Percentiles rank a stretch among this genome's conserved stretches.
These are phyloP conservation scores for Mucor lusitanicus DNA, from an alignment of 371 early-diverging fungal genomes.

Conservation along the genomic window DNA sequence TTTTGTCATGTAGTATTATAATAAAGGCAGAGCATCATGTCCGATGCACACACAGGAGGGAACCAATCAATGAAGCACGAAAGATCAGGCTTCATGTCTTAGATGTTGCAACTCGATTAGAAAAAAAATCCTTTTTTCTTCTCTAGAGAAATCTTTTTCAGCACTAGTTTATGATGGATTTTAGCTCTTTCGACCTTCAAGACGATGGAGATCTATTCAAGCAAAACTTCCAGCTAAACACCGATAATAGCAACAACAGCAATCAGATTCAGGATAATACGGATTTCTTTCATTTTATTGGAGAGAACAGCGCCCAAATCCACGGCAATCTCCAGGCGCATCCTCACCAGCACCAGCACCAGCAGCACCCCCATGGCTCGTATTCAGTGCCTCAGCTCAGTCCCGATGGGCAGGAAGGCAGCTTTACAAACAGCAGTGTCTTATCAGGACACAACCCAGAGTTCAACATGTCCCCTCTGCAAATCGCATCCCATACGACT, in stretches of 20 bases:
- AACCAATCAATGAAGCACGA: slow-evolving; percentile 12
- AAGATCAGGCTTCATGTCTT: not conserved
- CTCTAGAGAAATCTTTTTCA: not conserved
- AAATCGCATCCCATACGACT: slow-evolving; percentile 28
- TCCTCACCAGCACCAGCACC: not conserved
- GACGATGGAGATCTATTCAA: slow-evolving; percentile 22
- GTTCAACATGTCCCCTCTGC: slow-evolving; percentile 45
- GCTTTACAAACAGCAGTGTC: slow-evolving; percentile 37
- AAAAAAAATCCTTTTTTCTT: slow-evolving; percentile 2
- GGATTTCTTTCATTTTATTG: slow-evolving; percentile 38
- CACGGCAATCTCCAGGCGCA: not conserved
- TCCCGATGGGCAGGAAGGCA: slow-evolving; percentile 34
- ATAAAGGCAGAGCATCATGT: not conserved
- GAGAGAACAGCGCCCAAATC: not conserved
- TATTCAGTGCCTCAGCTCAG: slow-evolving; percentile 36
- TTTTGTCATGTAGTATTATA: not conserved
- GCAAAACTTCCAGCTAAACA: slow-evolving; percentile 13
- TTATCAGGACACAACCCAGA: slow-evolving; percentile 46
- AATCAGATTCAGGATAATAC: not conserved
- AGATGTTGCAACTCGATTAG: not conserved
- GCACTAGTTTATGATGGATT: slow-evolving; percentile 18
- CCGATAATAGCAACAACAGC: slow-evolving; percentile 5
- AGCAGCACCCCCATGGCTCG: not conserved
- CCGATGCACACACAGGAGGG: not conserved
- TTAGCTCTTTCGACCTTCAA: slow-evolving; percentile 27